Conservation (phyloP, 768 basidiomycete genomes). For the Pholiota molesta region DNA sequence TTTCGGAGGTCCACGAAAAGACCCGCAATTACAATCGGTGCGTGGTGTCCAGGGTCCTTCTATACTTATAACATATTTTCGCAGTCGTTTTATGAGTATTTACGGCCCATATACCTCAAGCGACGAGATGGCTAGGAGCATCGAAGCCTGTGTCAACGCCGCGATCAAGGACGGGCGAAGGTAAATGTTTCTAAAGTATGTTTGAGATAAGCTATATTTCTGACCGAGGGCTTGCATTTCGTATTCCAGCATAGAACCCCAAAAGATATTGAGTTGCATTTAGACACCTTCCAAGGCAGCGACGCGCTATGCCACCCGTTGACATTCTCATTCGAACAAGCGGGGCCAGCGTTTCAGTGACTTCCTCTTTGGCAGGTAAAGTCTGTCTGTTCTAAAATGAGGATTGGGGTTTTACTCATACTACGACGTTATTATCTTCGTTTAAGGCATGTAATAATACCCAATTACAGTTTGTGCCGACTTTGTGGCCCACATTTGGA, state of each 20-base stretch:
- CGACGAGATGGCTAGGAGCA: slow-evolving; percentile 2
- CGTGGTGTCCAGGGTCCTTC: too few species aligned
- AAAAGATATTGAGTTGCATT: neutral
- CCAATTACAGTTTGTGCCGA: neutral
- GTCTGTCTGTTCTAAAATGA: neutral
- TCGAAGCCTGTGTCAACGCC: neutral
- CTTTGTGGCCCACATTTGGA: neutral
- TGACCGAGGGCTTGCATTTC: neutral
- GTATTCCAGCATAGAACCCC: neutral
- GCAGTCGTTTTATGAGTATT: neutral
- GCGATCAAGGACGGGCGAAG: neutral
- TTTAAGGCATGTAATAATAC: neutral
- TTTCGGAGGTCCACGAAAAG: too few species aligned
- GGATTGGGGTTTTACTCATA: too few species aligned
- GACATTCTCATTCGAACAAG: slow-evolving; percentile 2
- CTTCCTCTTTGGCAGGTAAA: slow-evolving; percentile 6
- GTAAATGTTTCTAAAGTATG: neutral
- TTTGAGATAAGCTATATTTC: neutral
- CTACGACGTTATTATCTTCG: too few species aligned
- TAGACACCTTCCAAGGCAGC: neutral
- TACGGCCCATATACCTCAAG: neutral
- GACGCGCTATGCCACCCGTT: neutral
- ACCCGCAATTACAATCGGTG: neutral
- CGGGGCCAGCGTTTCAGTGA: neutral
- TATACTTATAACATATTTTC: neutral